These are phyloP conservation scores for Colletotrichum sp. DNA, from an alignment of 2,329 filamentous ascomycete species.

Conservation along the genomic window DNA sequence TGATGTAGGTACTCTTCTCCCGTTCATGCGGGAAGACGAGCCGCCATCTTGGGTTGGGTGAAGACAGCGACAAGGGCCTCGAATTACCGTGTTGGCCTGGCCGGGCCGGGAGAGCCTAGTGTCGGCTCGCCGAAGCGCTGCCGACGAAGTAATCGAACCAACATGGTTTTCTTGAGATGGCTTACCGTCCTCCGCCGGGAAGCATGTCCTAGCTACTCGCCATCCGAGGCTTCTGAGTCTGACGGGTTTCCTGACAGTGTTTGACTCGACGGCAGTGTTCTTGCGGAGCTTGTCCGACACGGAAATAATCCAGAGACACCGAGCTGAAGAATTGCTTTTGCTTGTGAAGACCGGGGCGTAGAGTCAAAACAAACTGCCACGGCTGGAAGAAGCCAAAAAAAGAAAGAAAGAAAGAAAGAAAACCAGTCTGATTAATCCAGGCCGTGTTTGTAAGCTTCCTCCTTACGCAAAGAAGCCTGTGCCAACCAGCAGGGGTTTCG, in stretches of 20 bases:
- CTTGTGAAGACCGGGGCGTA: background rate
- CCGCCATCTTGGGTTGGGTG: background rate
- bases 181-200: background rate
- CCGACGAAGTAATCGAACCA: background rate
- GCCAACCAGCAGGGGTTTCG: background rate
- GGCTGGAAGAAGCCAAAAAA: background rate
- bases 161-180: background rate
- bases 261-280: background rate
- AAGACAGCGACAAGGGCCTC: background rate
- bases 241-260: background rate
- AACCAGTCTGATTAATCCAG: background rate
- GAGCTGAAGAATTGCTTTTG: background rate
- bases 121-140: background rate
- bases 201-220: background rate
- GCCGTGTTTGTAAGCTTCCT: background rate
- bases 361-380: background rate
- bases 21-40: background rate
- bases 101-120: constrained; percentile 1
- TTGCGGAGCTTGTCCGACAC: background rate
- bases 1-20: background rate
- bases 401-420: background rate
- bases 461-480: background rate
- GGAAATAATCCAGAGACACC: background rate
- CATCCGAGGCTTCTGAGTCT: background rate
- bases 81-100: background rate